Evolutionary conservation across 352 stramenopile genomes (phyloP).

Genomic region (Peronospora destructor): DNA sequence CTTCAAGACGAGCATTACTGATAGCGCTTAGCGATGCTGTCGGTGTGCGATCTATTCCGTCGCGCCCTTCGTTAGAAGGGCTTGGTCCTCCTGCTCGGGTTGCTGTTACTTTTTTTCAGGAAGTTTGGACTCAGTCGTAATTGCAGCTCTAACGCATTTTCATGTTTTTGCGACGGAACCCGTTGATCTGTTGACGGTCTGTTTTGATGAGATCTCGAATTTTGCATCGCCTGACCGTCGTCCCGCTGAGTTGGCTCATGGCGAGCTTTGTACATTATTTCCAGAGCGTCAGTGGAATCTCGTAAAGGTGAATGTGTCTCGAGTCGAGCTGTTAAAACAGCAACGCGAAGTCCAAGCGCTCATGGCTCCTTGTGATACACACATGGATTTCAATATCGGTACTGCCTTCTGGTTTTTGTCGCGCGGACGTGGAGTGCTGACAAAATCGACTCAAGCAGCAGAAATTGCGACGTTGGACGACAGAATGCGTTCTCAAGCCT

Average conservation of each 20-base stretch:
- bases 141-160: slow-evolving; percentile 87
- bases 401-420: slow-evolving; percentile 93
- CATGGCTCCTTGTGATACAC: slow-evolving; percentile 81
- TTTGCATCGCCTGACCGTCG: slow-evolving; percentile 87
- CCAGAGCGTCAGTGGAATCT: slow-evolving; percentile 80
- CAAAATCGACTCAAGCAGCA: background rate
- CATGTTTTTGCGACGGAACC: slow-evolving; percentile 47
- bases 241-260: slow-evolving; percentile 71
- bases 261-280: slow-evolving; percentile 83
- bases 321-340: slow-evolving; percentile 51
- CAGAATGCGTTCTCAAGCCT: slow-evolving; percentile 39
- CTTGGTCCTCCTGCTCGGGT: slow-evolving; percentile 29
- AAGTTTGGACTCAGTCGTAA: slow-evolving; percentile 92
- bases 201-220: slow-evolving; percentile 73
- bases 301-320: slow-evolving; percentile 75
- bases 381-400: slow-evolving; percentile 98
- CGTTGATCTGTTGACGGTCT: slow-evolving; percentile 93
- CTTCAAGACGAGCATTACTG: slow-evolving; percentile 42
- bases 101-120: slow-evolving; percentile 94
- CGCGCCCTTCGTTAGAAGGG: background rate
- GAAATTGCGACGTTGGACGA: slow-evolving; percentile 16
- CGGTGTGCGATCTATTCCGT: slow-evolving; percentile 55
- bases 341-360: slow-evolving; percentile 72
- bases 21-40: slow-evolving; percentile 75
- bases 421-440: slow-evolving; percentile 44